Conservation (phyloP, 257 asterid species). For the Catharanthus roseus region DNA sequence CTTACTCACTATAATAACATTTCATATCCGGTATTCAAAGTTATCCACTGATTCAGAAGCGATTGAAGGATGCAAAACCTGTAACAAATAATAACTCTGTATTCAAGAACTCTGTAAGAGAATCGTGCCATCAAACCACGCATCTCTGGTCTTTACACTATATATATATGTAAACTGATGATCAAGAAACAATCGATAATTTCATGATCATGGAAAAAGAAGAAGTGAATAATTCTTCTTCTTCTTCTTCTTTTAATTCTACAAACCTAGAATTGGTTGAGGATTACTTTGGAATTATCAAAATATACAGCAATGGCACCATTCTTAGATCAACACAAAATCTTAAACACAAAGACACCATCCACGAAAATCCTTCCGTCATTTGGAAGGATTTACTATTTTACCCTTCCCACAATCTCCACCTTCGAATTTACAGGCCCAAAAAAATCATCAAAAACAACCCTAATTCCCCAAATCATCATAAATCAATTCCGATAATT, state of each 20-base stretch:
- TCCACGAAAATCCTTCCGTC: conserved; percentile 59
- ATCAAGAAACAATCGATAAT: background rate
- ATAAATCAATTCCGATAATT: conserved; percentile 47
- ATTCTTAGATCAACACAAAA: conserved; percentile 25
- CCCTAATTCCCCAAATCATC: background rate
- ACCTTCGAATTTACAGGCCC: conserved; percentile 47
- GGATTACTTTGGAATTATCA: conserved; percentile 44
- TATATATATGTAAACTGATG: no score
- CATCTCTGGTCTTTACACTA: no score
- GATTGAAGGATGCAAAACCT: no score
- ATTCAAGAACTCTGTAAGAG: no score
- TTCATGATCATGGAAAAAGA: background rate
- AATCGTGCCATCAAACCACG: no score
- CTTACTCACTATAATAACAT: no score
- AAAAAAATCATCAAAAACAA: no score
- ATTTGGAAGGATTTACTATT: conserved; percentile 55
- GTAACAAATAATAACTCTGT: no score
- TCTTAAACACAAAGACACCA: background rate
- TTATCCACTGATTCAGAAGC: no score
- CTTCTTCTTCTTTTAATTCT: no score
- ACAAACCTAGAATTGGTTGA: conserved; percentile 28
- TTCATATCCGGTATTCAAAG: no score
- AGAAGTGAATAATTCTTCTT: conserved; percentile 15
- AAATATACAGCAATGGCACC: conserved; percentile 54
- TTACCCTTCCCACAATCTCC: conserved; percentile 31